Evolutionary conservation across 75 land plant genomes (phyloP).

Genomic region (Azolla pinnata): DNA sequence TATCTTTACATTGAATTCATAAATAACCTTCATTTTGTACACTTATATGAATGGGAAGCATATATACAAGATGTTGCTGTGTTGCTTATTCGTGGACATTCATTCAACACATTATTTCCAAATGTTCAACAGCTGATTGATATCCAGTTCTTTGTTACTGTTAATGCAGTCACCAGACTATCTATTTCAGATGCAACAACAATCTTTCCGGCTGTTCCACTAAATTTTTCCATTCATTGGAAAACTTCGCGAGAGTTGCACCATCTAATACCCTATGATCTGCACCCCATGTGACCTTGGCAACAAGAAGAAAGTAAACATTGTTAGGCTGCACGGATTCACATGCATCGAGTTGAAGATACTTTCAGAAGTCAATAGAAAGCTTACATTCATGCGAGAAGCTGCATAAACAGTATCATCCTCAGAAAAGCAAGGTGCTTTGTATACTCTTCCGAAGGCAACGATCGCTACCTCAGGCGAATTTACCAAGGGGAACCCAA

Average conservation of each 20-base stretch:
- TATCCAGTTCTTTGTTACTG: too few species aligned
- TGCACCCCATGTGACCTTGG: slow-evolving; percentile 82
- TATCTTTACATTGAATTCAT: too few species aligned
- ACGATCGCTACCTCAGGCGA: slow-evolving; percentile 88
- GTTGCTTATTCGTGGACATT: too few species aligned
- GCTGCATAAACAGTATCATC: slow-evolving; percentile 57
- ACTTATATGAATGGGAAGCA: too few species aligned
- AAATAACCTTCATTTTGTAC: too few species aligned
- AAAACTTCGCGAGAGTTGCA: slow-evolving; percentile 81
- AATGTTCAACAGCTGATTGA: too few species aligned
- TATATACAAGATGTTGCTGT: too few species aligned
- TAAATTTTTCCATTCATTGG: slow-evolving; percentile 76
- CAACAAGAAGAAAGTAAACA: too few species aligned
- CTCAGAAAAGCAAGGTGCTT: slow-evolving; percentile 50
- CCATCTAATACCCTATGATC: slow-evolving; percentile 97
- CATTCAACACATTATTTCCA: too few species aligned
- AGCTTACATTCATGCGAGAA: slow-evolving; percentile 64
- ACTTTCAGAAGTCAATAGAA: neutral
- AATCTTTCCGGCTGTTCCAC: slow-evolving; percentile 86
- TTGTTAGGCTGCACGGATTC: neutral
- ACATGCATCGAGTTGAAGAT: neutral
- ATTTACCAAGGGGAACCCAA: slow-evolving; percentile 75
- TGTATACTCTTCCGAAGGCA: slow-evolving; percentile 76
- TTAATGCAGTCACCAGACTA: too few species aligned
- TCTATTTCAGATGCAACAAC: slow-evolving; percentile 52